These are phyloP conservation scores for Periconia sp. DNA, from an alignment of 2,329 filamentous ascomycete genomes.

Conservation along the genomic window DNA sequence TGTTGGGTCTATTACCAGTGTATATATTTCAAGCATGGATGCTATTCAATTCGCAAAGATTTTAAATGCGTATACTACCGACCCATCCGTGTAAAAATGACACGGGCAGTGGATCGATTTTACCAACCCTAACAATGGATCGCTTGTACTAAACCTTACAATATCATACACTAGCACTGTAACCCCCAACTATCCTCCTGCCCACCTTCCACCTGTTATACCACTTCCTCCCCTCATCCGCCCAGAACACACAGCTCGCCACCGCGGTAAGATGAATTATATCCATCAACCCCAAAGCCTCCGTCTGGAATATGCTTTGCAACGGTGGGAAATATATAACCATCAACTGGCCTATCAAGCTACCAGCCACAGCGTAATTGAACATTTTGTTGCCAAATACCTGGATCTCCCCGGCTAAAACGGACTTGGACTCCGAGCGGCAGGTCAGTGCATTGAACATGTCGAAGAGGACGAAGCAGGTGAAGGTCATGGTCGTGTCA, in stretches of 20 bases:
- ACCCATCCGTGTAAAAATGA: too few relatives aligned
- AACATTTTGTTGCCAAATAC: constrained; percentile 90
- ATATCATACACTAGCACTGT: constrained; percentile 47
- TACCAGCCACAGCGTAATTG: constrained; percentile 91
- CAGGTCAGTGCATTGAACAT: constrained; percentile 99
- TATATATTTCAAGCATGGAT: too few relatives aligned
- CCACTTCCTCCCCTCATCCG: constrained; percentile 86
- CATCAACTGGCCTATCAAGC: constrained; percentile 81
- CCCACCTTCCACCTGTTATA: constrained; percentile 51
- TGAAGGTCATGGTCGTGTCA: constrained; percentile 99
- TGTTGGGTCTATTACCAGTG: too few relatives aligned
- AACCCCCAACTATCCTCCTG: constrained; percentile 41
- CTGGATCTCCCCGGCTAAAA: constrained; percentile 83
- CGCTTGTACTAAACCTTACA: constrained; percentile 7
- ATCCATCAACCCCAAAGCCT: constrained; percentile 77
- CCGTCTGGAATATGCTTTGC: constrained; percentile 95
- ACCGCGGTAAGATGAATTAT: constrained; percentile 74
- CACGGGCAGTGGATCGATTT: too few relatives aligned
- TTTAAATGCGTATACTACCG: too few relatives aligned
- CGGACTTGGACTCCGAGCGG: constrained; percentile 86
- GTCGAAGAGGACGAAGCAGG: constrained; percentile 97
- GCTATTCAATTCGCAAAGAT: too few relatives aligned
- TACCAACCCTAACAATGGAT: too few relatives aligned
- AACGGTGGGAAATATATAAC: constrained; percentile 96
- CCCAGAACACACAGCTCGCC: constrained; percentile 93